These are phyloP conservation scores for Xerocomellus intermedius DNA, from an alignment of 768 basidiomycete species.

Conservation along the genomic window DNA sequence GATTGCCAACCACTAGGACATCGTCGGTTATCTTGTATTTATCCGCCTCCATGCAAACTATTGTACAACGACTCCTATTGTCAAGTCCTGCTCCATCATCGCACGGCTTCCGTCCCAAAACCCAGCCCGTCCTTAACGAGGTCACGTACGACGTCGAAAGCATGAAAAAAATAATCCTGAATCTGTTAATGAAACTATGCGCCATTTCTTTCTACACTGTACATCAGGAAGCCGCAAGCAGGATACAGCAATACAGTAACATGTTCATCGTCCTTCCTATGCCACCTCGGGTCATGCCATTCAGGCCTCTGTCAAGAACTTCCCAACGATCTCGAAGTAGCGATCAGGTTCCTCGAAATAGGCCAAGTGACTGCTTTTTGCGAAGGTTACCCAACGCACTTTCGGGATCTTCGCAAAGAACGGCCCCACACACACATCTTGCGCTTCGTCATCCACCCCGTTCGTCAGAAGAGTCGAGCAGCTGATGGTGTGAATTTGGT, in stretches of 20 bases:
- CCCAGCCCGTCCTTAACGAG: background rate
- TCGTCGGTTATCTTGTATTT: too few species aligned
- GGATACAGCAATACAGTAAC: background rate
- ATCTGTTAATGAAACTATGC: too few species aligned
- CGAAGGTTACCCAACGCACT: constrained; percentile 37
- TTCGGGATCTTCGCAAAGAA: constrained; percentile 35
- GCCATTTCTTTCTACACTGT: background rate
- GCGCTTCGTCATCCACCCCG: constrained; percentile 38
- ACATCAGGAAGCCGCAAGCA: background rate
- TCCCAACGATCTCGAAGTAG: constrained; percentile 19
- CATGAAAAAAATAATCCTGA: background rate
- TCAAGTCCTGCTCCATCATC: too few species aligned
- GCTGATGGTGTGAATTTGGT: constrained; percentile 40
- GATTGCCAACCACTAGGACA: too few species aligned
- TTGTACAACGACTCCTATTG: too few species aligned
- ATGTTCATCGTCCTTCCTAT: background rate
- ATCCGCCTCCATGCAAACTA: too few species aligned
- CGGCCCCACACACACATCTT: constrained; percentile 34
- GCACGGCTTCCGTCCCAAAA: too few species aligned
- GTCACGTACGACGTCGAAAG: background rate
- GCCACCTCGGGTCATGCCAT: background rate
- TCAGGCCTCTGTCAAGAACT: constrained; percentile 11
- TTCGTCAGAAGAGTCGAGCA: constrained; percentile 41
- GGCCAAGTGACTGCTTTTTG: constrained; percentile 21
- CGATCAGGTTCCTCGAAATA: constrained; percentile 17